Percentiles rank a stretch among this genome's conserved stretches.
Evolutionary conservation across 768 basidiomycete species (phyloP).

Genomic region (Boletellus emodensis): DNA sequence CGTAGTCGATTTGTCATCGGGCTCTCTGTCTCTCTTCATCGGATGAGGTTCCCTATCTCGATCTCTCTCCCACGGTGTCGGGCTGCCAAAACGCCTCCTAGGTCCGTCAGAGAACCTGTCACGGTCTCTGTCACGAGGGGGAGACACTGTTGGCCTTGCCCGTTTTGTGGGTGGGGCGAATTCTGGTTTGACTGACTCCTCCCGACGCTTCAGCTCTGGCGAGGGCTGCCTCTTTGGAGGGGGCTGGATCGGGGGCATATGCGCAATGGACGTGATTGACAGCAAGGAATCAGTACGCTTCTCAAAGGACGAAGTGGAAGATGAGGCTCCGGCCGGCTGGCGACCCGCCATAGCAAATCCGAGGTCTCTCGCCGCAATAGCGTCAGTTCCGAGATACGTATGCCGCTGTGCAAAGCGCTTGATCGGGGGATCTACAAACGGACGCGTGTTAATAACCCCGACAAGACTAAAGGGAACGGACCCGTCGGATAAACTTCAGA

Average conservation of each 20-base stretch:
- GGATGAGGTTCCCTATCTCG: slow-evolving; percentile 41
- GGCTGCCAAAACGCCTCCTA: slow-evolving; percentile 41
- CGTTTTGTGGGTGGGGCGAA: slow-evolving; percentile 42
- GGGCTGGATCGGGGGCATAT: slow-evolving; percentile 22
- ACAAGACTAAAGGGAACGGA: slow-evolving; percentile 40
- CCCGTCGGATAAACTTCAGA: slow-evolving; percentile 84
- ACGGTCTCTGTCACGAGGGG: slow-evolving; percentile 48
- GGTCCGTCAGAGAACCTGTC: slow-evolving; percentile 37
- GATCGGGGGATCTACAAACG: slow-evolving; percentile 72
- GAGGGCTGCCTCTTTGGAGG: slow-evolving; percentile 30
- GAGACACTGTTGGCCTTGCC: slow-evolving; percentile 41
- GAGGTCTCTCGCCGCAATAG: slow-evolving; percentile 84
- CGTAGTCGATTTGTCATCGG: slow-evolving; percentile 46
- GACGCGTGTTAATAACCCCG: not conserved
- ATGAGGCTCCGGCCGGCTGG: slow-evolving; percentile 19
- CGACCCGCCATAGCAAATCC: slow-evolving; percentile 60
- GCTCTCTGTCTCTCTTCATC: slow-evolving; percentile 36
- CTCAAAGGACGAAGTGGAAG: slow-evolving; percentile 25
- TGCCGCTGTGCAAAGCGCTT: slow-evolving; percentile 89
- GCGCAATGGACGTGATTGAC: slow-evolving; percentile 29
- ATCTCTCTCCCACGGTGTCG: slow-evolving; percentile 41
- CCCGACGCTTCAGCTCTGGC: slow-evolving; percentile 39
- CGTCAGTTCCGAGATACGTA: slow-evolving; percentile 68
- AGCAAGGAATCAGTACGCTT: slow-evolving; percentile 36
- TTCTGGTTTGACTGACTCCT: slow-evolving; percentile 38